Evolutionary conservation across 2,329 filamentous ascomycete species (phyloP), one percentile per base, ranked within the genome.

Genomic region (Thyridium curvatum): DNA sequence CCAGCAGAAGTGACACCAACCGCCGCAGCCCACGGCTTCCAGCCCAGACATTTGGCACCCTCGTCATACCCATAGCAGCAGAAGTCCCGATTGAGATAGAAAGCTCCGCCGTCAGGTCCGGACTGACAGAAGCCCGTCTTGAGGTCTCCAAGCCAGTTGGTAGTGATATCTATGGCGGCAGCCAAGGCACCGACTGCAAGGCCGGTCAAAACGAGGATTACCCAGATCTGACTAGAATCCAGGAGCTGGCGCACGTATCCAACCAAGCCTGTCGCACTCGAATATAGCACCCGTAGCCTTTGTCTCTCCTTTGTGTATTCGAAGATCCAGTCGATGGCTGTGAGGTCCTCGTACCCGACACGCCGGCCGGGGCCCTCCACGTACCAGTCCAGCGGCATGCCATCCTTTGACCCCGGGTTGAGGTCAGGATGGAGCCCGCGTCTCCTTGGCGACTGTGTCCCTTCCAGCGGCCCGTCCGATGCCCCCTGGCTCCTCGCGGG

Each of bases 291-390:
- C n/a, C 88, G 79, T 52, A 94, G 67, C 17, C 93, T 79, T 60
- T 94, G 88, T 15, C 93, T 79, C 65, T 98, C 93, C 61, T 96
- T 96, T 38, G 86, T 93, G 57, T 97, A 95, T 62, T 98, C 93
- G 53, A 95, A 97, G 56, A 97, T 97, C 93, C 93, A 98, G 67
- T 98, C 93, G 59, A 98, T 98, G 42, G 93, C 91, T 13, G 91
- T 96, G 59, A 96, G 71, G 64, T 98, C 86, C 55, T 96, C 91
- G 65, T 98, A 98, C 39, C 86, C 91, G 30, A 96, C 90, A 54
- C 93, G 79, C 38, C 88, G 79, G 2, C 90, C 90, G 0, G 87
- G 89, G 1, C 88, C 89, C 61, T 96, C 91, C 35, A 84, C 74
- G 56, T 94, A 86, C 91, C 91, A 97, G 60, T 97, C 91, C 34